A percentile compares a stretch with the other conserved stretches of the same genome.
Evolutionary conservation across 345 rosid genomes (phyloP).

Genomic region (Brassica incana): DNA sequence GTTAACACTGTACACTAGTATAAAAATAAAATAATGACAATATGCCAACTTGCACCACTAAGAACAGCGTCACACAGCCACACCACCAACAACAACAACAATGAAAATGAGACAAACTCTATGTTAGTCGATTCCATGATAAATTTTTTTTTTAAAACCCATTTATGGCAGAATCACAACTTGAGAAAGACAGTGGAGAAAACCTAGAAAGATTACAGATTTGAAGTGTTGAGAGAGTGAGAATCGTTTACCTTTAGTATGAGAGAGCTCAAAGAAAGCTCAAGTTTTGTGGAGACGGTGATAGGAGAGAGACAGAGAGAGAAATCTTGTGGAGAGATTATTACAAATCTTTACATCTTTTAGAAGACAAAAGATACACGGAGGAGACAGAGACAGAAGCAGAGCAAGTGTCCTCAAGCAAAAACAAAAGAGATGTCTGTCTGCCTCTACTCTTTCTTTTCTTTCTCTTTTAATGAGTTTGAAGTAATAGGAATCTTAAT

Average conservation of each 20-base stretch:
- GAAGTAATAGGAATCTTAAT: conserved; percentile 30
- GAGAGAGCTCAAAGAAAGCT: neutral
- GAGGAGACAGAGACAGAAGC: conserved; percentile 14
- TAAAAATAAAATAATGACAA: conserved; percentile 18
- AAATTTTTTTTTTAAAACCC: neutral
- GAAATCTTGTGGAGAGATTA: neutral
- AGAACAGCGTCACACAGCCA: conserved; percentile 14
- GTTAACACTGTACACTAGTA: neutral
- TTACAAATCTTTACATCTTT: conserved; percentile 20
- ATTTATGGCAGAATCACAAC: neutral
- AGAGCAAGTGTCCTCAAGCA: conserved; percentile 17
- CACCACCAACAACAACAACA: conserved; percentile 2
- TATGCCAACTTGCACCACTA: conserved; percentile 29
- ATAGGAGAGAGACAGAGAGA: conserved; percentile 15
- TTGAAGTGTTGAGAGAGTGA: conserved; percentile 6
- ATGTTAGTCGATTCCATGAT: conserved; percentile 9
- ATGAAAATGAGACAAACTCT: conserved; percentile 9
- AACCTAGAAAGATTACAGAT: neutral
- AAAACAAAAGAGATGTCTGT: neutral
- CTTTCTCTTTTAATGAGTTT: conserved; percentile 15
- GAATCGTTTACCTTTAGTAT: conserved; percentile 27
- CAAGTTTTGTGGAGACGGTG: conserved; percentile 2
- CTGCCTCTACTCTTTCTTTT: conserved; percentile 11
- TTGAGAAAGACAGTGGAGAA: neutral
- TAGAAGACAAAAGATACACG: conserved; percentile 10